phyloP scores from a whole-genome alignment of 2,329 filamentous ascomycete genomes.

The Neonectria faginata region DNA sequence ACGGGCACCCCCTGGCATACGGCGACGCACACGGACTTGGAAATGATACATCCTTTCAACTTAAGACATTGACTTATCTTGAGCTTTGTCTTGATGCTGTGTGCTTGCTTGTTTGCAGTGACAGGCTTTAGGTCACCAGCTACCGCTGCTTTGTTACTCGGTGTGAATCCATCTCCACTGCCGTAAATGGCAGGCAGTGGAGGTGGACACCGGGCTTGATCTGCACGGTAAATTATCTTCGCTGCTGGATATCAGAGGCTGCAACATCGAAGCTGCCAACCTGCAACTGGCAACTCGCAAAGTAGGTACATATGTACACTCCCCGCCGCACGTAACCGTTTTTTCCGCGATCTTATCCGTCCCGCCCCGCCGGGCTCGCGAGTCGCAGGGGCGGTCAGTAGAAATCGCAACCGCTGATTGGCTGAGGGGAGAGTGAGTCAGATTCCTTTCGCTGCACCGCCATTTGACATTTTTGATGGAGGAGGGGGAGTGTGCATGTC shows the following conservation, averaged over 20 bases:
- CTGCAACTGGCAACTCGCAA: not conserved
- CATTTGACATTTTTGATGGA: slow-evolving; percentile 22
- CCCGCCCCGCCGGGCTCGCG: slow-evolving; percentile 24
- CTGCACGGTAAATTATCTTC: not conserved
- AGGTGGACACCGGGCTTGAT: not conserved
- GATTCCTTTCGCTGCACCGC: slow-evolving; percentile 27
- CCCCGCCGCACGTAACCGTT: slow-evolving; percentile 15
- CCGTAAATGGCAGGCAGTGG: not conserved
- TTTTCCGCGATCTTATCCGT: slow-evolving; percentile 26
- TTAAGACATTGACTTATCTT: not conserved
- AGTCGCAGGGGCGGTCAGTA: slow-evolving; percentile 26
- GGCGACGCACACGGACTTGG: not conserved
- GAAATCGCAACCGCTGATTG: slow-evolving; percentile 1
- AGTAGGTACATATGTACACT: slow-evolving; percentile 16
- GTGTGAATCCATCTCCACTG: not conserved
- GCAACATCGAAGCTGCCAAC: not conserved
- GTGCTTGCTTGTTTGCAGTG: not conserved
- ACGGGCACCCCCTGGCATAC: not conserved
- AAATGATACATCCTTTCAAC: slow-evolving; percentile 8
- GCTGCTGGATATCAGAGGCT: not conserved
- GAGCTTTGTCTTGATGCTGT: not conserved
- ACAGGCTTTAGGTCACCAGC: not conserved
- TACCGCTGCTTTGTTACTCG: not conserved
- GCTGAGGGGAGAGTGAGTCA: slow-evolving; percentile 20
- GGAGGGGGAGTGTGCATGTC: not conserved